Percentiles rank a stretch among this genome's conserved stretches.
Evolutionary conservation across 1,284 basidiomycete species (phyloP).

Genomic region (Retiboletus fuscus): DNA sequence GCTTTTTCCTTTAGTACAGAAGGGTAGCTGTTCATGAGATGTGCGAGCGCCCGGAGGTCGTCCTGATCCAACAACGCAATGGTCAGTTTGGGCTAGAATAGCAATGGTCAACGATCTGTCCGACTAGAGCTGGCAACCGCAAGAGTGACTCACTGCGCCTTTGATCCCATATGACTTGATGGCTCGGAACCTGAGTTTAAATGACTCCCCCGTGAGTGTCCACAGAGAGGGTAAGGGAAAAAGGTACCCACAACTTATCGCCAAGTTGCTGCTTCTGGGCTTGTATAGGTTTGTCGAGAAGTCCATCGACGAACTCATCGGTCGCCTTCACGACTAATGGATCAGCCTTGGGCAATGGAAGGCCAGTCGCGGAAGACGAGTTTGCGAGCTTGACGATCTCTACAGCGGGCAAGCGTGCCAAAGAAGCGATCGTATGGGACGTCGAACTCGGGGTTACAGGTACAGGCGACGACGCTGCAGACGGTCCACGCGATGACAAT

Average conservation of each 20-base stretch:
- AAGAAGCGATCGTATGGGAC: slow-evolving; percentile 65
- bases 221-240: neutral
- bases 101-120: slow-evolving; percentile 12
- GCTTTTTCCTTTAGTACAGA: slow-evolving; percentile 83
- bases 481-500: slow-evolving; percentile 76
- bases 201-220: slow-evolving; percentile 4
- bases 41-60: slow-evolving; percentile 83
- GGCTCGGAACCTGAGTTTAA: slow-evolving; percentile 70
- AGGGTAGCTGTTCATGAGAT: slow-evolving; percentile 90
- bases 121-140: slow-evolving; percentile 5
- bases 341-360: slow-evolving; percentile 79
- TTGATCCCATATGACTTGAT: slow-evolving; percentile 85
- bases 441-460: slow-evolving; percentile 63
- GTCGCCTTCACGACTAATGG: slow-evolving; percentile 75
- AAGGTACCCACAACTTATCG: slow-evolving; percentile 73
- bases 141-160: slow-evolving; percentile 66
- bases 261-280: slow-evolving; percentile 86
- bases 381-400: slow-evolving; percentile 76
- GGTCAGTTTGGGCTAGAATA: slow-evolving; percentile 78
- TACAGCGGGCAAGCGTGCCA: slow-evolving; percentile 74
- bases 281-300: slow-evolving; percentile 71
- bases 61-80: slow-evolving; percentile 86
- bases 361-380: slow-evolving; percentile 64
- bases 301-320: slow-evolving; percentile 80
- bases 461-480: slow-evolving; percentile 74